A percentile compares a stretch with the other conserved stretches of the same genome.
Evolutionary conservation across 768 basidiomycete species (phyloP).

Genomic region (Cystofilobasidium bisporidii): DNA sequence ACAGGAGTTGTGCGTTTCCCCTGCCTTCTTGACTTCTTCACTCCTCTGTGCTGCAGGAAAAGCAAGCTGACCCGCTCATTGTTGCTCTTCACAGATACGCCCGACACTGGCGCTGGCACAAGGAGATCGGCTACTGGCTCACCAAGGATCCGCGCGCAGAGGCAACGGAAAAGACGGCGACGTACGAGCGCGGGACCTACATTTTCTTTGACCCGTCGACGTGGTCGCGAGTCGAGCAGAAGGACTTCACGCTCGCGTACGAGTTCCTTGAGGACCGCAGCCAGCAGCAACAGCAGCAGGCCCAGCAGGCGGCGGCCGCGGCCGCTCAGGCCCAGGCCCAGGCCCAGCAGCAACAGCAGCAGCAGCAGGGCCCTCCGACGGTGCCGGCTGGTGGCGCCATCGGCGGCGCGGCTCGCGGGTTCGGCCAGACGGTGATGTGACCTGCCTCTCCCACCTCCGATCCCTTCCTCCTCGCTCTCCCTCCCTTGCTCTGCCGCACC

Average conservation of each 20-base stretch:
- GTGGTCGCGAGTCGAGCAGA: slow-evolving; percentile 27
- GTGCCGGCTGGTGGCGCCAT: not conserved
- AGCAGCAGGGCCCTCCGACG: slow-evolving; percentile 8
- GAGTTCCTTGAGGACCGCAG: slow-evolving; percentile 25
- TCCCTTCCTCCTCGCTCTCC: not conserved
- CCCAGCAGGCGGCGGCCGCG: no score
- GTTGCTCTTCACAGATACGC: slow-evolving; percentile 56
- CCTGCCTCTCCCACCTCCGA: not conserved
- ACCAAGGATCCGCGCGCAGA: slow-evolving; percentile 74
- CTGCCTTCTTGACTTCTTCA: not conserved
- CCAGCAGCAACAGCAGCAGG: slow-evolving; percentile 13
- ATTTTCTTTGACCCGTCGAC: slow-evolving; percentile 53
- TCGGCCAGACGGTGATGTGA: slow-evolving; percentile 9
- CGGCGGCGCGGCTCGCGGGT: slow-evolving; percentile 3
- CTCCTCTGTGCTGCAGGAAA: not conserved
- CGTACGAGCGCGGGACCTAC: slow-evolving; percentile 75
- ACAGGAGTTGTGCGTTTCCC: slow-evolving; percentile 71
- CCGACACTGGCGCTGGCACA: slow-evolving; percentile 94
- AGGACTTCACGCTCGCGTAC: slow-evolving; percentile 28
- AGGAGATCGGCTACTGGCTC: slow-evolving; percentile 74
- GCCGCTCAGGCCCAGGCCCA: not conserved
- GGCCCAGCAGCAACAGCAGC: slow-evolving; percentile 16
- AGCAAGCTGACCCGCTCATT: not conserved
- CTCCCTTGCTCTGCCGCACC: not conserved
- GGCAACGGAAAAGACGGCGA: slow-evolving; percentile 41